Evolutionary conservation across 257 asterid genomes (phyloP).

Genomic region (Nicotiana undulata): DNA sequence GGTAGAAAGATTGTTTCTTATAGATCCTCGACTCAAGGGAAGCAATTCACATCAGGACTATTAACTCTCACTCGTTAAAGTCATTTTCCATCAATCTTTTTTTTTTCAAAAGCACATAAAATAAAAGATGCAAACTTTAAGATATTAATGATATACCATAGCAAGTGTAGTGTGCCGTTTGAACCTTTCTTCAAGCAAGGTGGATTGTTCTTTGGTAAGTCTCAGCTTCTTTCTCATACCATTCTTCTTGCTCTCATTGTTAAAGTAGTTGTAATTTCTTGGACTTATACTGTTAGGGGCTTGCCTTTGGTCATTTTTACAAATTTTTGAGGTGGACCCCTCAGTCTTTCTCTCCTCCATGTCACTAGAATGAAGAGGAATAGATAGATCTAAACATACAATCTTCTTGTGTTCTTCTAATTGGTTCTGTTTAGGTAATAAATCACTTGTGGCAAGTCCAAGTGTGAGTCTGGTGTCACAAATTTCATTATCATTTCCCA

Average conservation of each 20-base stretch:
- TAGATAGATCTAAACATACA: constrained; percentile 37
- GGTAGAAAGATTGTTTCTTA: no score
- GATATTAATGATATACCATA: constrained; percentile 20
- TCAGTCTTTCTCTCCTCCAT: neutral
- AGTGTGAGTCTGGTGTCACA: constrained; percentile 33
- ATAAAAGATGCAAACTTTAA: neutral
- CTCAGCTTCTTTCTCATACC: constrained; percentile 44
- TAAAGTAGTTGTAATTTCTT: neutral
- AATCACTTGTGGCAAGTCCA: constrained; percentile 26
- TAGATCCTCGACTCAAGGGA: no score
- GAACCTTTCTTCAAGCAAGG: constrained; percentile 48
- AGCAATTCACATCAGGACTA: no score
- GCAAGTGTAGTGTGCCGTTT: constrained; percentile 33
- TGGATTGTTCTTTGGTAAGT: constrained; percentile 40
- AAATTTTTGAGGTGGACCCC: constrained; percentile 17
- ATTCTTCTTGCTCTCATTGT: constrained; percentile 10
- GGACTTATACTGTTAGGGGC: constrained; percentile 6
- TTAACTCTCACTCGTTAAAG: no score
- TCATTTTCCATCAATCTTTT: no score
- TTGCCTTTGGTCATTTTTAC: constrained; percentile 4
- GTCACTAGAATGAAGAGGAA: constrained; percentile 26
- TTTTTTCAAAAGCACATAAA: no score
- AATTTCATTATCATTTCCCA: constrained; percentile 27
- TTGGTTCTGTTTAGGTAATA: constrained; percentile 20
- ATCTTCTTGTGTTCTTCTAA: constrained; percentile 9